Conservation (phyloP, 257 asterid species). For the Solanum habrochaites region DNA sequence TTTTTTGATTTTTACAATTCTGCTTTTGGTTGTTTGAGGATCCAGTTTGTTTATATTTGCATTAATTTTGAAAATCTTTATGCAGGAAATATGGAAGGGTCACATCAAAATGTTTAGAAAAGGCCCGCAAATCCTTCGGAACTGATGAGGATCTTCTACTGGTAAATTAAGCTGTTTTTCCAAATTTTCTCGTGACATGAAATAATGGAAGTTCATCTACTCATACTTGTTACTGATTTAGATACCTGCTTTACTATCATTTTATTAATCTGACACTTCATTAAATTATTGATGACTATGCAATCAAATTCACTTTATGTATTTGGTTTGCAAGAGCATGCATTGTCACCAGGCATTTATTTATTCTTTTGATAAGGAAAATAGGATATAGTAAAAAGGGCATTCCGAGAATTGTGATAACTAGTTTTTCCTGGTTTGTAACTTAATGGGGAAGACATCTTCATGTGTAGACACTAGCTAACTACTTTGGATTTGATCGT, state of each 20-base stretch:
- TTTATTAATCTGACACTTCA: neutral
- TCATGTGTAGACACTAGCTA: neutral
- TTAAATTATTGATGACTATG: neutral
- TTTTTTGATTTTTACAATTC: neutral
- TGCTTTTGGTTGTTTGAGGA: neutral
- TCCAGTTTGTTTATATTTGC: neutral
- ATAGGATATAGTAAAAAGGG: slow-evolving; percentile 13
- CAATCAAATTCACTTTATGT: neutral
- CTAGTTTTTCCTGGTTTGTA: neutral
- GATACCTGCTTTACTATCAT: neutral
- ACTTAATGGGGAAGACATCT: neutral
- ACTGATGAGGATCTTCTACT: slow-evolving; percentile 95
- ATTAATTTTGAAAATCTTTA: neutral
- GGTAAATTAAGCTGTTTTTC: slow-evolving; percentile 28
- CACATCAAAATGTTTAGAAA: slow-evolving; percentile 57
- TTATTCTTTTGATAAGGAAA: neutral
- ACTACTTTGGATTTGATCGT: neutral
- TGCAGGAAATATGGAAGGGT: slow-evolving; percentile 65
- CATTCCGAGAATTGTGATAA: slow-evolving; percentile 43
- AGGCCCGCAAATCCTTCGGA: slow-evolving; percentile 83
- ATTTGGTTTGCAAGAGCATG: neutral
- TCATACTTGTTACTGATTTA: neutral
- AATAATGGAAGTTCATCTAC: neutral
- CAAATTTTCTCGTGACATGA: neutral
- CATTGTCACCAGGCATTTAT: neutral